A percentile compares a stretch with the other conserved stretches of the same genome.
phyloP scores from a whole-genome alignment of 495 filamentous ascomycete species.

The Hypoxylon intermedium region DNA sequence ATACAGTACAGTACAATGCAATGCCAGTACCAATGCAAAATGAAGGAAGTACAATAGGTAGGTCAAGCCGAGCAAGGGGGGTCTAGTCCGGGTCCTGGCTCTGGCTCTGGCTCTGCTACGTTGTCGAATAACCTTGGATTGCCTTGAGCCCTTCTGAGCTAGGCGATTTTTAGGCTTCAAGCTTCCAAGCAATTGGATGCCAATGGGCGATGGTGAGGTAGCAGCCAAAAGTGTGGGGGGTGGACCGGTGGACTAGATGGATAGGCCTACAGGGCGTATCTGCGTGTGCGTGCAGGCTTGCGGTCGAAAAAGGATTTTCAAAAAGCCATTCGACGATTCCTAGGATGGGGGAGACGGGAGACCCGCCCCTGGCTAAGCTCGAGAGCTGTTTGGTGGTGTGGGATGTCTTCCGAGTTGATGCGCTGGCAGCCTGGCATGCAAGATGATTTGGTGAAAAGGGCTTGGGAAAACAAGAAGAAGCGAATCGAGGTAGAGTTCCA shows the following conservation, averaged over 20 bases:
- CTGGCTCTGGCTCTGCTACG: conserved; percentile 37
- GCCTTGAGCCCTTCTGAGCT: conserved; percentile 22
- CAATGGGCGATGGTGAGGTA: conserved; percentile 36
- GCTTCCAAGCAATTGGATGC: conserved; percentile 37
- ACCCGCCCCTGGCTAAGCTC: conserved; percentile 38
- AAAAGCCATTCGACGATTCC: conserved; percentile 35
- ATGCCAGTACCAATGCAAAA: conserved; percentile 5
- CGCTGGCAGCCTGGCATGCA: conserved; percentile 39
- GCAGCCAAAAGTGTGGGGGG: conserved; percentile 37
- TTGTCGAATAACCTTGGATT: conserved; percentile 39
- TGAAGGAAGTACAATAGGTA: conserved; percentile 19
- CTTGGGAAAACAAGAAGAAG: not conserved
- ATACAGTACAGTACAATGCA: conserved; percentile 13
- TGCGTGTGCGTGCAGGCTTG: conserved; percentile 11
- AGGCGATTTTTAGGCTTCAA: conserved; percentile 33
- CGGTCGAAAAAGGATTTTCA: conserved; percentile 28
- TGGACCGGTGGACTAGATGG: not conserved
- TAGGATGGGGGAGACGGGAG: conserved; percentile 11
- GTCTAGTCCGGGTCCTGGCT: not conserved
- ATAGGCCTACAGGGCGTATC: conserved; percentile 6
- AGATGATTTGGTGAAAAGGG: conserved; percentile 31
- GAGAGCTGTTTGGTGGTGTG: conserved; percentile 32
- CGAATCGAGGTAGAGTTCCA: not conserved
- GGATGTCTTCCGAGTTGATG: conserved; percentile 38
- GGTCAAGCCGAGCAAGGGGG: conserved; percentile 36